Percentiles rank a stretch among this genome's conserved stretches.
These are phyloP conservation scores for Pisolithus sp. DNA, from an alignment of 768 basidiomycete genomes.

Conservation along the genomic window DNA sequence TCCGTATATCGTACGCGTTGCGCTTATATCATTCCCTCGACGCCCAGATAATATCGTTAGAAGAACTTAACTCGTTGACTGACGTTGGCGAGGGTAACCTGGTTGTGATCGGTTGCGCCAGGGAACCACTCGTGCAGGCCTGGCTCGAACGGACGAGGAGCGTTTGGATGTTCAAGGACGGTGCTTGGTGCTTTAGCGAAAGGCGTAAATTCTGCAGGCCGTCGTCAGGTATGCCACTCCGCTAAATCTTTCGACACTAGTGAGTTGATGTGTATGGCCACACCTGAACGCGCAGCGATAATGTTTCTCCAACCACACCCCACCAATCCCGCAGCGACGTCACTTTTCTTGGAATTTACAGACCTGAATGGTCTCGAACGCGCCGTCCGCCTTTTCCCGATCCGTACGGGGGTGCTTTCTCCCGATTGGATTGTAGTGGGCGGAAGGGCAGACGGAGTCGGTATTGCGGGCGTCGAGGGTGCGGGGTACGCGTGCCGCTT, in stretches of 20 bases:
- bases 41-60: constrained; percentile 45
- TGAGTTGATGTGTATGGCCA: background rate
- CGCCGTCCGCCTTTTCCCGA: constrained; percentile 67
- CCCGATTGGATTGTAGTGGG: constrained; percentile 76
- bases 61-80: constrained; percentile 29
- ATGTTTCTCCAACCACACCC: constrained; percentile 11
- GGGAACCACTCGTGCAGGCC: constrained; percentile 26
- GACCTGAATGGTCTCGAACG: constrained; percentile 58
- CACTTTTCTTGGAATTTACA: constrained; percentile 56
- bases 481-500: constrained; percentile 54
- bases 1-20: constrained; percentile 63
- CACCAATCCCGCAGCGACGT: constrained; percentile 23
- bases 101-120: constrained; percentile 47
- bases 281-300: constrained; percentile 44
- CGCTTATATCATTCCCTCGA: constrained; percentile 67
- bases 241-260: background rate
- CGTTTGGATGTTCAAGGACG: constrained; percentile 16
- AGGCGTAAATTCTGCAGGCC: constrained; percentile 12
- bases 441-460: constrained; percentile 44
- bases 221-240: constrained; percentile 14
- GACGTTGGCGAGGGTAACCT: constrained; percentile 40
- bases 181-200: constrained; percentile 10
- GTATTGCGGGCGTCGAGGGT: constrained; percentile 67
- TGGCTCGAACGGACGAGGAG: constrained; percentile 24
- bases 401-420: constrained; percentile 70